phyloP scores from a whole-genome alignment of 306 rosid genomes.

The Morella rubra region DNA sequence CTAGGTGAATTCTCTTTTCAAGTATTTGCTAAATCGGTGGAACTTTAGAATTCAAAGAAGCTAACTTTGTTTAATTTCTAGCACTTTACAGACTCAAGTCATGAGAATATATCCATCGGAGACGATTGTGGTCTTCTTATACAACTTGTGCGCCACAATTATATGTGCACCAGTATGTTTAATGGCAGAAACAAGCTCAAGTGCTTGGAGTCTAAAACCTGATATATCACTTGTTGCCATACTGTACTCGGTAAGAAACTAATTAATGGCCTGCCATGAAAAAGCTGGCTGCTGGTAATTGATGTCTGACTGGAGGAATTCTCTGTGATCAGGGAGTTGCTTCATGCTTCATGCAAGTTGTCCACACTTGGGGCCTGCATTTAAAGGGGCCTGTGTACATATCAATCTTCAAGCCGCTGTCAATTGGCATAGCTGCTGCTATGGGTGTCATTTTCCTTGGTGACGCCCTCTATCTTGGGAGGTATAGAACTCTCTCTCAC shows the following conservation, averaged over 20 bases:
- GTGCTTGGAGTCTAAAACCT: conserved; percentile 46
- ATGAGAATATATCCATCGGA: conserved; percentile 48
- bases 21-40: no score
- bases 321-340: conserved; percentile 26
- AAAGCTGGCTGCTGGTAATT: neutral
- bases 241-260: conserved; percentile 46
- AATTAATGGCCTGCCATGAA: neutral
- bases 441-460: conserved; percentile 36
- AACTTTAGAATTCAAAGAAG: neutral
- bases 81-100: conserved; percentile 35
- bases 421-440: conserved; percentile 41
- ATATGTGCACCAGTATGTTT: conserved; percentile 48
- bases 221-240: conserved; percentile 41
- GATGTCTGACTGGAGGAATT: neutral
- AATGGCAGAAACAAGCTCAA: conserved; percentile 41
- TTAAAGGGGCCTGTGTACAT: conserved; percentile 36
- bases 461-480: conserved; percentile 37
- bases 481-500: conserved; percentile 18
- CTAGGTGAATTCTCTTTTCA: neutral
- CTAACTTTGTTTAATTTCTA: conserved; percentile 4
- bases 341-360: conserved; percentile 28
- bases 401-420: conserved; percentile 37
- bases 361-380: conserved; percentile 40
- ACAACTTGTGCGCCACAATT: conserved; percentile 43
- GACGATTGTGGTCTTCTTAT: conserved; percentile 42